Evolutionary conservation across 257 asterid genomes (phyloP), one percentile per base, ranked within the genome.

Genomic region (Craterostigma plantagineum): DNA sequence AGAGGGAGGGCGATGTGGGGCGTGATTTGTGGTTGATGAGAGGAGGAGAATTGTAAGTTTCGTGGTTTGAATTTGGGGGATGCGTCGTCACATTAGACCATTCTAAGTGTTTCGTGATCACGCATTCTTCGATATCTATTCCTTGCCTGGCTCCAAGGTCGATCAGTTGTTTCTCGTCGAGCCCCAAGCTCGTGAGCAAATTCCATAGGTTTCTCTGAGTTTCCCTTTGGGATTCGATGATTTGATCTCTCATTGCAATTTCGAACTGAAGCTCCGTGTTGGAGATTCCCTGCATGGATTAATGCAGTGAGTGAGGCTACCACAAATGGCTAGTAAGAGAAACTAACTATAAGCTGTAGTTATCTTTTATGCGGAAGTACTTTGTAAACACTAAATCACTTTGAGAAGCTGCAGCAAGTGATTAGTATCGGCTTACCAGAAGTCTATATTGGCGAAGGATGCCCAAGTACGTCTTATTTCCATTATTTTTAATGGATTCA

Each of bases 191-290:
- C 46, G 53, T 53, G 37, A 86, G 69, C 63, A 86, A 65, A 60
- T 64, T 68, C 94, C 93, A 86, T 10, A 78, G 64, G 35, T 71
- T 81, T 60, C 65, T 71, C 37, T 73, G 77, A 37, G 91, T 76
- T 76, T 78, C 97, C 64, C 76, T 72, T 66, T 86, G 94, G 70
- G 59, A 75, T 72, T 63, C 46, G 48, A 86, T 81, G 35, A 81
- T 63, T 67, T 86, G 94, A 63, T 86, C 97, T 67, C 97, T 78
- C 76, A 78, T 65, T 45, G 94, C 97, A 64, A 86, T 73, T 76
- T 86, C 92, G 43, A 86, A 76, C 67, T 86, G 97, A 53, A 86
- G 94, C 54, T 86, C 97, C 4, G 94, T 73, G 52, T 86, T 81
- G 3, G 79, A 60, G 35, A 86, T 73, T 60, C 97, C 94, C 97